These are phyloP conservation scores for Verticillium dahliae DNA, from an alignment of 2,329 filamentous ascomycete genomes.

Conservation along the genomic window DNA sequence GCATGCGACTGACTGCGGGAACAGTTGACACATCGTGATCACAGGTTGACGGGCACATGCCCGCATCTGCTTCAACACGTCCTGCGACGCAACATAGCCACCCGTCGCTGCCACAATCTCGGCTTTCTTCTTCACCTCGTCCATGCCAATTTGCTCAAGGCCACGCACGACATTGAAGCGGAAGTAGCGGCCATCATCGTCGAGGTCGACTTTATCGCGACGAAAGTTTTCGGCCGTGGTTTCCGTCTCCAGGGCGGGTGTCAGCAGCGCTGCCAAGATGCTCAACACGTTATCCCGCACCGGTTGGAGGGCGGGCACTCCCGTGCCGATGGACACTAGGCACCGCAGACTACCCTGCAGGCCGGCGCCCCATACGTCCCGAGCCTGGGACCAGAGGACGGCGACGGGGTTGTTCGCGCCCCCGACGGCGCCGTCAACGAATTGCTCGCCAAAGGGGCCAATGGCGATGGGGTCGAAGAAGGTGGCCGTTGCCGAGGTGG, in stretches of 20 bases:
- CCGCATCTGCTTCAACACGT: too few relatives aligned
- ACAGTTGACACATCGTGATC: too few relatives aligned
- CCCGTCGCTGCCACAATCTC: too few relatives aligned
- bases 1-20: too few relatives aligned
- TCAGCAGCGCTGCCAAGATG: slow-evolving; percentile 7
- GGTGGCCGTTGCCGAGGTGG: slow-evolving; percentile 12
- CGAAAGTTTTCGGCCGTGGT: slow-evolving; percentile 28
- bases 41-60: too few relatives aligned
- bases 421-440: not conserved
- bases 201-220: slow-evolving; percentile 22
- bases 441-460: not conserved
- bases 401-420: not conserved
- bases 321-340: not conserved
- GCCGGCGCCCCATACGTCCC: not conserved
- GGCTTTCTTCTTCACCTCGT: too few relatives aligned
- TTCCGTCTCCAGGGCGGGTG: slow-evolving; percentile 29
- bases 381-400: not conserved
- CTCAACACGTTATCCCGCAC: not conserved
- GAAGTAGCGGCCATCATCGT: slow-evolving; percentile 27
- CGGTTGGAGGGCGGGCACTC: not conserved
- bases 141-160: too few relatives aligned
- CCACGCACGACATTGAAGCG: slow-evolving; percentile 27
- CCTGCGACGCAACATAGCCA: too few relatives aligned
- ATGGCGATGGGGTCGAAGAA: slow-evolving; percentile 6
- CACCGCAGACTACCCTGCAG: not conserved